Base-by-base conservation (phyloP, 306 rosid species). In the Fragaria nilgerrensis region DNA sequence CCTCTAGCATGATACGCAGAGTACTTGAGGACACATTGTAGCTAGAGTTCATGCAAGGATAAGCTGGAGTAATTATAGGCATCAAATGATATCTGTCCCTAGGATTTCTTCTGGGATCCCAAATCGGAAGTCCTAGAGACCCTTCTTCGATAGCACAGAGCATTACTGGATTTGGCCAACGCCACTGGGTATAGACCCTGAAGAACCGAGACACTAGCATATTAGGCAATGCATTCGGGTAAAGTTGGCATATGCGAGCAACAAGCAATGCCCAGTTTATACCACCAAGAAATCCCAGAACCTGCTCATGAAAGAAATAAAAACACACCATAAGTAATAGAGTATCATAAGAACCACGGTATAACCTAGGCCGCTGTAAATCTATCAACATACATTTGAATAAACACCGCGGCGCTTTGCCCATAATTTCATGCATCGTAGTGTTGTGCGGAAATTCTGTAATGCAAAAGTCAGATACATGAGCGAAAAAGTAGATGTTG, bases 1-100 rank as follows among this genome's bases (percentile, higher is more conserved):
- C 99, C 16, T 92, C 92, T 16, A 87, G 66, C 97, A 95, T 90
- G 76, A 95, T 89, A 67, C 90, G 97, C 87, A 90, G 67, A 58
- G 99, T 95, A 89, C 99, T 95, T 27, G 85, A 55, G 14, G 97
- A 92, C 70, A 95, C 99, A 72, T 95, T 95, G 88, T 95, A 95
- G 87, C 96, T 95, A 69, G 99, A 95, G 85, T 95, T 95, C 99
- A 95, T 95, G 78, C 86, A 87, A 75, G 99, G 99, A 90, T 92
- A 95, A 83, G 97, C 97, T 11, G 99, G 99, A 86, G 99, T 95
- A 70, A 95, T 95, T 70, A 95, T 95, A 73, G 99, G 99, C 99
- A 95, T 95, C 79, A 87, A 84, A 83, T 95, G 99, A 78, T 1
- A 92, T 79, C 85, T 81, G 73, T 95, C 99, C 83, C 81, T 90